Evolutionary conservation across 1,139 yeast genomes (phyloP), one percentile per base, ranked within the genome.

Genomic region (Protomyces inouyei): DNA sequence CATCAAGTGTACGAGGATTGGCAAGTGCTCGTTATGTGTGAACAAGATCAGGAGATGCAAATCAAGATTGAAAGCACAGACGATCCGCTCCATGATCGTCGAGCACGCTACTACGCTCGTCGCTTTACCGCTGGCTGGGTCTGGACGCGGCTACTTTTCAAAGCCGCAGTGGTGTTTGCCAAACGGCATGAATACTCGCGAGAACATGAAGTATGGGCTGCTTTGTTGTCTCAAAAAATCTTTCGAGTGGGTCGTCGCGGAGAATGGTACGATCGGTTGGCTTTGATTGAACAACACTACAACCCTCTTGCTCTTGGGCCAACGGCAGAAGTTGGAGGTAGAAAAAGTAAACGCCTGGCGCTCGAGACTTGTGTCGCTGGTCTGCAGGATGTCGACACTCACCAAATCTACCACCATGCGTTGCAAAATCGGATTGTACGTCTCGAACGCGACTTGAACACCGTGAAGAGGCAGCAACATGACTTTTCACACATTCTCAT

Each of bases 261-360:
- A 2, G 68, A 65, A 28, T 69, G 70, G 70, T 69, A 67, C 25
- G 69, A 68, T 36, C 40, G 67, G 14, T 68, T 67, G 45, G 70
- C 70, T 3, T 40, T 69, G 38, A 64, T 69, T 16, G 70, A 69
- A 52, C 64, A 64, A 37, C 64, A 57, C 23, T 65, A 67, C 51
- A 46, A 52, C 4, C 64, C 64, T 2, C 46, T 55, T 6, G 21
- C 23, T 25, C 14, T 40, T 18, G 63, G 63, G 3, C 55, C 55
- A 14, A 52, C 54, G 21, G 35, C 52, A 6, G 63, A 59, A 28
- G 36, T 32, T n/a, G 45, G 46, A 18, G 12, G 9, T 2, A 18
- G 54, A 2, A 60, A 64, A 28, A 68, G 70, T 68, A 67, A 65
- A 54, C 32, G 45, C 40, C 21, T 52, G n/a, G 68, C 70, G 8